These are phyloP conservation scores for Suillus hirtellus DNA, from an alignment of 768 basidiomycete species.

Conservation along the genomic window DNA sequence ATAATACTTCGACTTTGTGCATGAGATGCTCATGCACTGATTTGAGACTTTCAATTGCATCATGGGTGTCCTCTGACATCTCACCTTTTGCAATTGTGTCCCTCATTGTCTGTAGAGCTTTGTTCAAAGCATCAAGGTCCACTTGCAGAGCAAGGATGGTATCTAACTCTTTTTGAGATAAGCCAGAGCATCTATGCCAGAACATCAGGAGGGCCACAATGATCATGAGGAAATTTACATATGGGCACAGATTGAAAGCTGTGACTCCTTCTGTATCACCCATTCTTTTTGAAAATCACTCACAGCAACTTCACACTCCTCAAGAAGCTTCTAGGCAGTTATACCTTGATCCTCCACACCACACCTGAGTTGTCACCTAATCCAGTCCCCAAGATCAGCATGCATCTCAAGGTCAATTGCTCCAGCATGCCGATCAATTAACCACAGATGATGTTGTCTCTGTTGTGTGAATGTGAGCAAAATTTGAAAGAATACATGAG, in stretches of 20 bases:
- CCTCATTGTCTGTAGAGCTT: constrained; percentile 18
- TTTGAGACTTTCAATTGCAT: constrained; percentile 22
- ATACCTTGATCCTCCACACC: constrained; percentile 19
- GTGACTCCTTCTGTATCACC: constrained; percentile 3
- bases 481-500: too few species aligned
- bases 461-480: too few species aligned
- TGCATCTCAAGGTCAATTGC: constrained; percentile 26
- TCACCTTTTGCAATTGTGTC: constrained; percentile 12
- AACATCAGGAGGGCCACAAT: not conserved
- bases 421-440: too few species aligned
- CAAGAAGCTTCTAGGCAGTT: not conserved
- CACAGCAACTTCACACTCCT: not conserved
- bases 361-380: constrained; percentile 22
- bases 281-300: constrained; percentile 7
- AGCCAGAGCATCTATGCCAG: constrained; percentile 25
- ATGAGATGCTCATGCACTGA: constrained; percentile 17
- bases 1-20: constrained; percentile 32
- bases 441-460: too few species aligned
- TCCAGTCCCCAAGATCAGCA: constrained; percentile 36
- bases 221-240: not conserved
- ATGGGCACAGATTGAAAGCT: constrained; percentile 13
- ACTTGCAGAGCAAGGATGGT: constrained; percentile 32
- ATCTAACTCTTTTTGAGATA: constrained; percentile 28
- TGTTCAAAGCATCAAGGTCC: constrained; percentile 26
- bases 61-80: constrained; percentile 10